Evolutionary conservation across 1,284 basidiomycete genomes (phyloP), one percentile per base, ranked within the genome.

Genomic region (Microbotryum saponariae): DNA sequence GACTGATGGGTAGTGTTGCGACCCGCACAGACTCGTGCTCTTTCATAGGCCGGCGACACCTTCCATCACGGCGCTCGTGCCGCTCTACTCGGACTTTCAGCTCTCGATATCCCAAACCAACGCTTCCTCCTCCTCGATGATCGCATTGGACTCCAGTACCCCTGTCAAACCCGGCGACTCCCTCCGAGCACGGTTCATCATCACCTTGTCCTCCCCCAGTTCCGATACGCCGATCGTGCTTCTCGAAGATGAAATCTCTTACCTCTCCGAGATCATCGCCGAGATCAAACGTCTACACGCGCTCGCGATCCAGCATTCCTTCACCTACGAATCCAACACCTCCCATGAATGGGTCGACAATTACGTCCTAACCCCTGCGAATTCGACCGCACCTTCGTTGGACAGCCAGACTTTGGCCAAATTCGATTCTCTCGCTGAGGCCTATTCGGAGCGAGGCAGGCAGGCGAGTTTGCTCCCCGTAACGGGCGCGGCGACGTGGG

Each of bases 41-140:
- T 59, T 54, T 21, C 51, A 47, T n/a, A 27, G 58, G 18, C 58
- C 58, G 12, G 25, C 46, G 1, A 45, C 58, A 8, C 58, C 58
- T 2, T n/a, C 51, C 51, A 49, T 59, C 45, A 25, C 42, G 6
- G 31, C 25, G 9, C 21, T 27, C 7, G 31, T 59, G 1, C 58
- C 52, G 20, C 42, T 59, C 48, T 42, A 48, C 45, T 10, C 51
- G n/a, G 25, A 48, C 45, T 59, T 52, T 37, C 23, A 53, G 31
- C 37, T 59, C 33, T 48, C 42, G 33, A 59, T 59, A 31, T 37
- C 45, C 25, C 58, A 59, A 16, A 49, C 23, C 20, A 21, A 45
- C 37, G 37, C 16, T 42, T 42, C 37, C 37, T 16, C 16, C 27
- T 27, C 27, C 37, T 42, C 37, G 2, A 42, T 18, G 37, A 42